Conservation (phyloP, 148 eudicot genomes). For the Drosera capensis region DNA sequence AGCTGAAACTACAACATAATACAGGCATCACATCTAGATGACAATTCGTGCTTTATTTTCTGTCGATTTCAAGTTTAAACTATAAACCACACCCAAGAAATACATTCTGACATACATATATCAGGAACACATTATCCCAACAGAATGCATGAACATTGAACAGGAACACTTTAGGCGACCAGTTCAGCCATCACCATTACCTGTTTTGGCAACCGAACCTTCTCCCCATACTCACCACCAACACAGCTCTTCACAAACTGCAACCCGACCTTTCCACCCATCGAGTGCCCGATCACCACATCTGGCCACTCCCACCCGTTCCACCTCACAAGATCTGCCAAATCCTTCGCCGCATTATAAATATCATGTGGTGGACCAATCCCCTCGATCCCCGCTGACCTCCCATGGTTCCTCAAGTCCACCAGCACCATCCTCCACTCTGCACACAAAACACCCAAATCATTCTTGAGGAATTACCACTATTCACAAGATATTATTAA, state of each 20-base stretch:
- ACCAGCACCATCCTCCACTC: conserved; percentile 83
- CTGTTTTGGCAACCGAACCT: conserved; percentile 69
- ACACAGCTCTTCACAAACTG: conserved; percentile 66
- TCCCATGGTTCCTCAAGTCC: conserved; percentile 88
- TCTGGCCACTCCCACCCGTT: conserved; percentile 92
- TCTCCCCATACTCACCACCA: conserved; percentile 50
- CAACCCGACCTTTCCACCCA: conserved; percentile 92
- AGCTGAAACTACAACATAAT: no score
- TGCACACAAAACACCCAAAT: conserved; percentile 12
- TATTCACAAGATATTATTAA: background rate
- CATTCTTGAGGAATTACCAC: background rate
- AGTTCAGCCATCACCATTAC: conserved; percentile 12
- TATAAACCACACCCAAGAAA: background rate
- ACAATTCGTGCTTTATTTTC: no score
- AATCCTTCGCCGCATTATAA: conserved; percentile 76
- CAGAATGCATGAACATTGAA: background rate
- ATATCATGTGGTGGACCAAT: conserved; percentile 64
- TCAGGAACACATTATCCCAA: background rate
- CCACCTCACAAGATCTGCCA: conserved; percentile 58
- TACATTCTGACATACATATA: conserved; percentile 1
- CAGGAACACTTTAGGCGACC: background rate
- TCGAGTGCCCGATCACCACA: conserved; percentile 82
- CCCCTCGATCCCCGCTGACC: conserved; percentile 50
- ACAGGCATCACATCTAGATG: no score
- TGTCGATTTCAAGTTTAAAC: background rate